These are phyloP conservation scores for Cupressus sempervirens DNA, from an alignment of 75 land plant species.

Conservation along the genomic window DNA sequence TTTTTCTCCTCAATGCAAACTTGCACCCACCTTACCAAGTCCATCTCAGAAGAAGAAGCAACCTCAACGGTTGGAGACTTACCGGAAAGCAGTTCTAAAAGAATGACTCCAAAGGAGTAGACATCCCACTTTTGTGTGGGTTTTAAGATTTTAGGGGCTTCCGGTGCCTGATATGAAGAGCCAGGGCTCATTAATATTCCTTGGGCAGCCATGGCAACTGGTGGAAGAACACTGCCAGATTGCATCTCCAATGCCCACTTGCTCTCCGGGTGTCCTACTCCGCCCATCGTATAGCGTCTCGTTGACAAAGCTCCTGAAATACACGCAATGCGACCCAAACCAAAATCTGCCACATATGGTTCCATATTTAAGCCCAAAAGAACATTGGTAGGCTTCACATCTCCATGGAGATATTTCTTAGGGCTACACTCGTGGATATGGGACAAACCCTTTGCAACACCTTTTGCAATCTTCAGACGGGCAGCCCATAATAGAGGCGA, in stretches of 20 bases:
- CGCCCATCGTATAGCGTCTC: not conserved
- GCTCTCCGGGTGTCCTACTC: conserved; percentile 21
- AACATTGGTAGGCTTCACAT: conserved; percentile 67
- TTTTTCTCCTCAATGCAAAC: conserved; percentile 66
- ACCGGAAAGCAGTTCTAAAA: conserved; percentile 65
- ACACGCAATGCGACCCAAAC: conserved; percentile 58
- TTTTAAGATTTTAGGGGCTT: conserved; percentile 45
- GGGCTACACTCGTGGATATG: conserved; percentile 72
- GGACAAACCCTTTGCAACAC: conserved; percentile 62
- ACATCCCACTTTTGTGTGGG: conserved; percentile 85
- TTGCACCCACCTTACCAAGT: conserved; percentile 61
- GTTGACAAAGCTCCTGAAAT: conserved; percentile 29
- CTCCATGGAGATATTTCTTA: conserved; percentile 72
- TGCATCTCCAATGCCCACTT: conserved; percentile 21
- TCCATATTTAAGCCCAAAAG: conserved; percentile 55
- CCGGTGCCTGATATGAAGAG: conserved; percentile 61
- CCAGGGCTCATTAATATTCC: conserved; percentile 14
- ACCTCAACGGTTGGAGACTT: conserved; percentile 44
- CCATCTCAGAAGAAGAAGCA: conserved; percentile 44
- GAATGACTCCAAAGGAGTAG: conserved; percentile 65
- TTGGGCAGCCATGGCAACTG: not conserved
- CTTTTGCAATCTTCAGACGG: conserved; percentile 54
- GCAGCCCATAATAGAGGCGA: conserved; percentile 57
- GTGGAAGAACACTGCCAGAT: conserved; percentile 19
- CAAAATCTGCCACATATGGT: conserved; percentile 65